Percentiles rank a stretch among this genome's conserved stretches.
These are phyloP conservation scores for Bonia amplexicaulis DNA, from an alignment of 176 grass and related monocot species.

Conservation along the genomic window DNA sequence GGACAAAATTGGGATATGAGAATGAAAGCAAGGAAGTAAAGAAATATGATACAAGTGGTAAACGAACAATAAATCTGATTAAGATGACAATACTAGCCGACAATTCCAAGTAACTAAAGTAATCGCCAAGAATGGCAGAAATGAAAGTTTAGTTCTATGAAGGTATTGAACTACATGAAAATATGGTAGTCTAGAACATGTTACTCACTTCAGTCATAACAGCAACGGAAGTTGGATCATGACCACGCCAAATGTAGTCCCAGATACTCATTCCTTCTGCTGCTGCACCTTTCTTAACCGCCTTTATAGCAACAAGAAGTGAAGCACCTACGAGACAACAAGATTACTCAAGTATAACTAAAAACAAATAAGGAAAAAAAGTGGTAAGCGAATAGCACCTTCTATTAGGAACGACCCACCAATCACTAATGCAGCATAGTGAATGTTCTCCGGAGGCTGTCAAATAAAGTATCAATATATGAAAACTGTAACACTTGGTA, in stretches of 20 bases:
- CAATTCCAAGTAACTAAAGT: background rate
- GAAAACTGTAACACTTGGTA: constrained; percentile 21
- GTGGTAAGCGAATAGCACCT: constrained; percentile 46
- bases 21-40: constrained; percentile 16
- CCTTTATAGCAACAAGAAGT: constrained; percentile 90
- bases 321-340: constrained; percentile 67
- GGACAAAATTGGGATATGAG: constrained; percentile 20
- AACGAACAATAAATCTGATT: constrained; percentile 21
- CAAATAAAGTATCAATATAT: constrained; percentile 13
- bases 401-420: constrained; percentile 94
- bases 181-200: constrained; percentile 10
- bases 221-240: constrained; percentile 99
- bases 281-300: constrained; percentile 89
- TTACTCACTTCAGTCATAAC: constrained; percentile 89
- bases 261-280: constrained; percentile 81
- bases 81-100: background rate
- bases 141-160: background rate
- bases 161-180: constrained; percentile 10
- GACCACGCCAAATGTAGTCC: constrained; percentile 96
- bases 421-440: constrained; percentile 93
- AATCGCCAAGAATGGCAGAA: background rate
- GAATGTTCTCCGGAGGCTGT: constrained; percentile 88
- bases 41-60: background rate
- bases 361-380: background rate
- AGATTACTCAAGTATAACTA: constrained; percentile 11